Evolutionary conservation across 176 grass and related monocot genomes (phyloP), one percentile per base, ranked within the genome.

Genomic region (Microstegium vimineum): DNA sequence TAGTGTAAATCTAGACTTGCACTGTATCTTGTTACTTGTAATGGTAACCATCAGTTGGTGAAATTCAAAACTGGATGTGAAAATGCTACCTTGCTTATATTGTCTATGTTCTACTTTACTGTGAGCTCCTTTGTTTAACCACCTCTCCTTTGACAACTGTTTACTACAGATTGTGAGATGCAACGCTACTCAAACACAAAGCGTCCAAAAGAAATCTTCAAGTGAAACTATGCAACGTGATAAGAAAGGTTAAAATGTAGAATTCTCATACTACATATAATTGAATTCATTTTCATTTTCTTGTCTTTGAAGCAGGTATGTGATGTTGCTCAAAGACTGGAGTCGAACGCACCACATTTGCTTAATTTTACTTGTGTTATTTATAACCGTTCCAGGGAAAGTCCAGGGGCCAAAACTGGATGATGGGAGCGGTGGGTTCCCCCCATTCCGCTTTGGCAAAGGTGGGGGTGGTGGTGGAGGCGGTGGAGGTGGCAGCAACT

Each of bases 141-240:
- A 30, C 28, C 1, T 81, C 28, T 81, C 16, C 27, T 66, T 2
- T 81, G 71, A n/a, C 35, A 23, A 78, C 45, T 66, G 18, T 62
- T 31, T 67, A 66, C 59, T 73, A 31, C 83, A 90, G 83, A 62
- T 38, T 34, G 47, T 90, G 45, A 78, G 38, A 82, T 90, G 88
- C 74, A 82, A 78, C 1, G 83, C 87, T 45, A 81, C 88, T 62
- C 88, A 90, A 78, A 90, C 88, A 14, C 88, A 90, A 78, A 86
- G 88, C 12, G 67, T 66, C 63, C 88, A 90, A 69, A 81, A 75
- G 79, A 90, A 90, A 49, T 90, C 83, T 10, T 90, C 88, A 73
- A 79, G 83, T 40, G 79, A 74, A 20, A 90, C 88, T 57, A 61
- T 74, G n/a, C 62, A 86, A 41, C 83, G 88, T 51, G 88, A 90